Conservation (phyloP, 176 grass and related monocot species). For the Calamus simplicifolius region DNA sequence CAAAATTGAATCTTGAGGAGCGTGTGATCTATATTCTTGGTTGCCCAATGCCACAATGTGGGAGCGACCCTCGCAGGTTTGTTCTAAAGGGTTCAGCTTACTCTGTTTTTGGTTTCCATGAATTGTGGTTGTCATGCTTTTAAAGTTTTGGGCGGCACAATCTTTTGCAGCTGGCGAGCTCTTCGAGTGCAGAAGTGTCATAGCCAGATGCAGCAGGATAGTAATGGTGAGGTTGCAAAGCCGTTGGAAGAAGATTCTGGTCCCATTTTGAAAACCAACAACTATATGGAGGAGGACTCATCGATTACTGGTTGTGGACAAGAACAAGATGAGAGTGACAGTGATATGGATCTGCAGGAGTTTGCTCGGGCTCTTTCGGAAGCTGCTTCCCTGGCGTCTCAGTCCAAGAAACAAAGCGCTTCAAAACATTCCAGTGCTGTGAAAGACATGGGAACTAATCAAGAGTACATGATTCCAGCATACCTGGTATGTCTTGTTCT, state of each 20-base stretch:
- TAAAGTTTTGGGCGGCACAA: neutral
- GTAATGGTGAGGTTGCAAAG: constrained; percentile 5
- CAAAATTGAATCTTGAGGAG: constrained; percentile 44
- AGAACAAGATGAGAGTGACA: constrained; percentile 30
- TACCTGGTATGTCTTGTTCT: constrained; percentile 36
- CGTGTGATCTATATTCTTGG: constrained; percentile 63
- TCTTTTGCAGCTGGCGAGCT: constrained; percentile 66
- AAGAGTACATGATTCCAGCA: constrained; percentile 22
- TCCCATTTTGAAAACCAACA: constrained; percentile 11
- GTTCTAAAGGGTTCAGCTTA: neutral
- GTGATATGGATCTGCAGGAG: constrained; percentile 61
- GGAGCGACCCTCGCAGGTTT: constrained; percentile 44
- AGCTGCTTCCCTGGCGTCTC: constrained; percentile 55
- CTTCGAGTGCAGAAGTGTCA: constrained; percentile 54
- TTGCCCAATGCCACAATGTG: constrained; percentile 46
- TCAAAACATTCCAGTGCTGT: constrained; percentile 20
- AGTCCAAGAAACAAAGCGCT: constrained; percentile 64
- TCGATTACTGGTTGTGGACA: constrained; percentile 20
- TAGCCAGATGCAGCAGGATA: constrained; percentile 16
- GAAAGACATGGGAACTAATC: constrained; percentile 28
- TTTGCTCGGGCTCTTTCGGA: constrained; percentile 63
- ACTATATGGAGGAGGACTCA: constrained; percentile 2
- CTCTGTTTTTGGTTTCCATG: neutral
- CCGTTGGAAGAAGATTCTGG: constrained; percentile 21
- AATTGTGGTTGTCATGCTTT: constrained; percentile 1